Conservation (phyloP, 768 basidiomycete species). For the Russula ochroleuca region DNA sequence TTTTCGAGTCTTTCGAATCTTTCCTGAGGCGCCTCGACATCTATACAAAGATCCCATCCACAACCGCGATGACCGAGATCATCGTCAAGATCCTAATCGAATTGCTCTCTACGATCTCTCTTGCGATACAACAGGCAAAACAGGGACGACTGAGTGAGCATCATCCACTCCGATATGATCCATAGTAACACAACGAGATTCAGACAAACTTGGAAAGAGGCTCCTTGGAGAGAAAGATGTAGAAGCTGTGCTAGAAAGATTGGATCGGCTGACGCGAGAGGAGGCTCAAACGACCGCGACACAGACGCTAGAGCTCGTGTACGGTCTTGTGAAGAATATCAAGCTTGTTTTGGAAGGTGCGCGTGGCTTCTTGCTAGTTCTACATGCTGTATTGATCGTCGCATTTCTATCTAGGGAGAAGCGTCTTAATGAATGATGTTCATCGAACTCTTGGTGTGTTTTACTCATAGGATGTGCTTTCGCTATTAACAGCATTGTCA, state of each 20-base stretch:
- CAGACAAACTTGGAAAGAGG: neutral
- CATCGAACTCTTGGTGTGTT: neutral
- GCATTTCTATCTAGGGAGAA: too few relatives aligned
- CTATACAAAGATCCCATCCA: too few relatives aligned
- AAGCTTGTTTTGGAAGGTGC: neutral
- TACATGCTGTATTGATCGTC: too few relatives aligned
- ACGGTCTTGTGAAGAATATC: neutral
- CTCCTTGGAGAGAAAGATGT: neutral
- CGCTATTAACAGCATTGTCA: neutral
- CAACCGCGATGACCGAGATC: neutral
- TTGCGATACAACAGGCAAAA: neutral
- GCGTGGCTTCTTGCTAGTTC: too few relatives aligned
- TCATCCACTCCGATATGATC: neutral
- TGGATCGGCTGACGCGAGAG: neutral
- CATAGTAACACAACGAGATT: neutral
- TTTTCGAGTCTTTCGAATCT: neutral
- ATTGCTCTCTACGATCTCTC: neutral
- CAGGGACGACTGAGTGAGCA: neutral
- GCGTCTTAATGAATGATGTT: neutral
- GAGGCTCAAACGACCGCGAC: neutral
- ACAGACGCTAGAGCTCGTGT: neutral
- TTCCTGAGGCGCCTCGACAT: too few relatives aligned
- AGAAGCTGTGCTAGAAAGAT: neutral
- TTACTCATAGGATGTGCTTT: neutral
- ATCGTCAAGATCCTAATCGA: neutral